These are phyloP conservation scores for Ganoderma sp. DNA, from an alignment of 1,284 basidiomycete genomes.

Conservation along the genomic window DNA sequence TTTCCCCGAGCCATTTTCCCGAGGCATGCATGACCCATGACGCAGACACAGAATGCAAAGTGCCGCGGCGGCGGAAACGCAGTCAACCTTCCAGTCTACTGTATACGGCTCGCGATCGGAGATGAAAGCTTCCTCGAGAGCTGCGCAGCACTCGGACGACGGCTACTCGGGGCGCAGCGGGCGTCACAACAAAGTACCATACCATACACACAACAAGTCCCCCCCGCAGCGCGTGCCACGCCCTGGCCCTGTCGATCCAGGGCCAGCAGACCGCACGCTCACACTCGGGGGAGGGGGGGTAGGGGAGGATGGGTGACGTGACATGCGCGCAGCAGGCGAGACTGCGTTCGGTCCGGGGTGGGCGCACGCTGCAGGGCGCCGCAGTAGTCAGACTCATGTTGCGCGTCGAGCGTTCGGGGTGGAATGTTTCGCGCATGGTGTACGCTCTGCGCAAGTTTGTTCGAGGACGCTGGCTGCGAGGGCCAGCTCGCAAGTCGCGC, in stretches of 20 bases:
- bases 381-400: neutral
- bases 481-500: neutral
- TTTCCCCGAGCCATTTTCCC: neutral
- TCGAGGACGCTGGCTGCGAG: neutral
- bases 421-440: neutral
- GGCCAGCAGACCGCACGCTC: neutral
- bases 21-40: neutral
- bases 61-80: neutral
- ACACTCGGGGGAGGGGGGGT: neutral
- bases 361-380: neutral
- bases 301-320: neutral
- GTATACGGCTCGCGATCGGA: neutral
- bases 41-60: neutral
- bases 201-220: neutral
- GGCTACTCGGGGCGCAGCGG: neutral
- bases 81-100: neutral
- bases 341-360: neutral
- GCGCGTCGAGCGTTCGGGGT: neutral
- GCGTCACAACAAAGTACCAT: neutral
- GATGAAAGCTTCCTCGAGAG: neutral
- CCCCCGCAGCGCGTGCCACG: neutral
- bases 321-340: neutral
- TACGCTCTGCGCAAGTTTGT: neutral
- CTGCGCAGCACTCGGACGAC: neutral
- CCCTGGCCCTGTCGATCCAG: neutral